phyloP scores from a whole-genome alignment of 164 flowering plant species.

The Malania oleifera region DNA sequence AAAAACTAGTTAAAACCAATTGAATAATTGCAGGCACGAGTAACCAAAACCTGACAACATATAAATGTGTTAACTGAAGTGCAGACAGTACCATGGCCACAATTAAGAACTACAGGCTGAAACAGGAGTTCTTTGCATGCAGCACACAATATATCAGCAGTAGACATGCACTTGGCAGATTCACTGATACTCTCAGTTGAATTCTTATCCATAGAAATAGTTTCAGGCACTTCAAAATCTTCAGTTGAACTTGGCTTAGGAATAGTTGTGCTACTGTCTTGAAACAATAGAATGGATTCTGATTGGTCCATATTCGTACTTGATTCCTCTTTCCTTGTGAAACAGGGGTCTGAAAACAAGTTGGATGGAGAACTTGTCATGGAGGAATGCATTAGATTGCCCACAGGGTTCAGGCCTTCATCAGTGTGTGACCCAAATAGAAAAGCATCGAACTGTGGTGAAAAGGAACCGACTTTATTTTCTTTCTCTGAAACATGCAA shows the following conservation, averaged over 20 bases:
- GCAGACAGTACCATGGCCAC: slow-evolving; percentile 75
- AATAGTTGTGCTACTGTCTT: neutral
- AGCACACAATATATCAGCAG: slow-evolving; percentile 50
- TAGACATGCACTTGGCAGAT: slow-evolving; percentile 26
- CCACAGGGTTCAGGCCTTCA: slow-evolving; percentile 6
- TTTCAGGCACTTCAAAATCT: slow-evolving; percentile 12
- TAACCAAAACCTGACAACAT: neutral
- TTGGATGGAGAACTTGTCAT: slow-evolving; percentile 3
- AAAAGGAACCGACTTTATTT: slow-evolving; percentile 30
- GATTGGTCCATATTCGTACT: slow-evolving; percentile 2
- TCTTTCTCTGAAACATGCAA: slow-evolving; percentile 57
- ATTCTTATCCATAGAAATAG: slow-evolving; percentile 13
- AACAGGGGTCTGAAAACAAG: slow-evolving; percentile 13
- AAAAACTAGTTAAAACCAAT: neutral
- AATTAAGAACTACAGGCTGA: slow-evolving; percentile 74
- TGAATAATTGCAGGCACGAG: neutral
- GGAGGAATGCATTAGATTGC: slow-evolving; percentile 5
- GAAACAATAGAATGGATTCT: neutral
- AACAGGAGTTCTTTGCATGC: slow-evolving; percentile 61
- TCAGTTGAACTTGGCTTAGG: slow-evolving; percentile 9
- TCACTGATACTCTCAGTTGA: slow-evolving; percentile 1
- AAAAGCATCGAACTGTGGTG: slow-evolving; percentile 47
- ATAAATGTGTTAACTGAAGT: too few relatives aligned
- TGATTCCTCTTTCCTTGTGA: slow-evolving; percentile 5
- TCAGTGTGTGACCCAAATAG: slow-evolving; percentile 15